These are phyloP conservation scores for Pelargonium australe DNA, from an alignment of 441 rosid species.

Conservation along the genomic window DNA sequence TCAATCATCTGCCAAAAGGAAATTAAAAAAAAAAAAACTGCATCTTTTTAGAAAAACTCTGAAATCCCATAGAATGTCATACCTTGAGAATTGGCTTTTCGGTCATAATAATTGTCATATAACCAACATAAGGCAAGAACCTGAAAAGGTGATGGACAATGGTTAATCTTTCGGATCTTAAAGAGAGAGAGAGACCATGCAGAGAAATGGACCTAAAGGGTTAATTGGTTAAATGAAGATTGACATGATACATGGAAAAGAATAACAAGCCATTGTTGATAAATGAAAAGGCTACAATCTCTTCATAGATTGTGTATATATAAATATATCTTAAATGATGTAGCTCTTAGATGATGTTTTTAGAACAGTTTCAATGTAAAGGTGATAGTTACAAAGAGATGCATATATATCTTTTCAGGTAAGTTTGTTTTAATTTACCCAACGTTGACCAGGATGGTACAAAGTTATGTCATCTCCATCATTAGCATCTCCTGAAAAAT, in stretches of 20 bases:
- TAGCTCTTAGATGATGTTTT: no score
- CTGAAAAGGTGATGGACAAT: slow-evolving; percentile 27
- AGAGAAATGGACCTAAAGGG: no score
- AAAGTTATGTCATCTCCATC: slow-evolving; percentile 41
- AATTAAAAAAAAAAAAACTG: no score
- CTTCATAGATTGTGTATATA: no score
- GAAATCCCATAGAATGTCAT: slow-evolving; percentile 7
- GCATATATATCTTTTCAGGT: background rate
- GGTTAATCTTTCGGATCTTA: background rate
- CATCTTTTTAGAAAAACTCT: background rate
- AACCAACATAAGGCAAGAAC: slow-evolving; percentile 85
- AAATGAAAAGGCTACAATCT: no score
- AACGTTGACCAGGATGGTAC: slow-evolving; percentile 50
- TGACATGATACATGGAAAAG: no score
- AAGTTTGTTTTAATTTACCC: slow-evolving; percentile 41
- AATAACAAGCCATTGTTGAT: no score
- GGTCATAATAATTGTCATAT: slow-evolving; percentile 89
- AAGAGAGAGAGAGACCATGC: no score
- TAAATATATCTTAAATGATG: no score
- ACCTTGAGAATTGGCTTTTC: slow-evolving; percentile 94
- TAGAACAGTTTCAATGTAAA: background rate
- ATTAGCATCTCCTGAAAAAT: slow-evolving; percentile 71
- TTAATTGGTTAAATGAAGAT: no score
- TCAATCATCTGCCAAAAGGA: background rate
- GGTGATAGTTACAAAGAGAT: background rate